Evolutionary conservation across 1,139 yeast species (phyloP).

Genomic region (Suhomyces yuchorum): DNA sequence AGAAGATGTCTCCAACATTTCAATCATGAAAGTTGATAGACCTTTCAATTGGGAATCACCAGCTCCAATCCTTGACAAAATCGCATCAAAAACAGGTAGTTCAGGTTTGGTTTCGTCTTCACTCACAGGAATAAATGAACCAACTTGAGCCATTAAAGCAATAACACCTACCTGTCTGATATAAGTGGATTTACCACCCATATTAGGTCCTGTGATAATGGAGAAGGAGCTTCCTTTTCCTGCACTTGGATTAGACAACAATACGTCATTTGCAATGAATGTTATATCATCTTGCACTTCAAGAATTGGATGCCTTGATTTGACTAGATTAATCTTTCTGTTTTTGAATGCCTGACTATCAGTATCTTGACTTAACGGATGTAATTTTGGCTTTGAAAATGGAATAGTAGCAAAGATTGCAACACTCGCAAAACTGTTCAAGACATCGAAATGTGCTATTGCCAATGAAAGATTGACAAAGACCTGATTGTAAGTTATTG

Average conservation of each 20-base stretch:
- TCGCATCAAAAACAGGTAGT: slow-evolving; percentile 82
- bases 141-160: slow-evolving; percentile 87
- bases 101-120: slow-evolving; percentile 61
- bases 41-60: slow-evolving; percentile 97
- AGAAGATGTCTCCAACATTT: slow-evolving; percentile 94
- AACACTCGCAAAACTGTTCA: slow-evolving; percentile 82
- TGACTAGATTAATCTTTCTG: slow-evolving; percentile 60
- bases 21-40: slow-evolving; percentile 96
- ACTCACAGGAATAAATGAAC: slow-evolving; percentile 77
- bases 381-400: slow-evolving; percentile 68
- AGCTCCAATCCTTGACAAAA: slow-evolving; percentile 96
- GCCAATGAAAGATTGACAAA: slow-evolving; percentile 65
- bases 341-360: slow-evolving; percentile 31
- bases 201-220: slow-evolving; percentile 94
- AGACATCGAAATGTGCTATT: slow-evolving; percentile 78
- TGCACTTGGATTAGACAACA: slow-evolving; percentile 40
- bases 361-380: slow-evolving; percentile 43
- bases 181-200: slow-evolving; percentile 98
- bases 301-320: slow-evolving; percentile 90
- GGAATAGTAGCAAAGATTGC: slow-evolving; percentile 83
- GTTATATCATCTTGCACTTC: slow-evolving; percentile 88
- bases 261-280: slow-evolving; percentile 85
- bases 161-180: slow-evolving; percentile 91
- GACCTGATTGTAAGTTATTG: slow-evolving; percentile 79
- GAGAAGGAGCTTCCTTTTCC: slow-evolving; percentile 59